phyloP scores from a whole-genome alignment of 2,329 filamentous ascomycete species.

The Arthrobotrys musiformis region DNA sequence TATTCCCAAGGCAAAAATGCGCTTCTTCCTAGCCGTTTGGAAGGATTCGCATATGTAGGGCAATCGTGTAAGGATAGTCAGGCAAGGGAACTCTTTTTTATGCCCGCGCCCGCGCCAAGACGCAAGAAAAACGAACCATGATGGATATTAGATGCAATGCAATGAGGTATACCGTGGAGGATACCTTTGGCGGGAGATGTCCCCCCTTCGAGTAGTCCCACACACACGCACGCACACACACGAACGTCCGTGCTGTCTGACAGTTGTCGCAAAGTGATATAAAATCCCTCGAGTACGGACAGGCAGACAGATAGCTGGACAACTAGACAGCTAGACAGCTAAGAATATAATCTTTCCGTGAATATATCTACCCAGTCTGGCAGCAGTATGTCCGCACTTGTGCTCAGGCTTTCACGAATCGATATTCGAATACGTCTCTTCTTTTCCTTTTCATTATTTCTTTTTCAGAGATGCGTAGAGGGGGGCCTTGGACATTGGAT shows the following conservation, averaged over 20 bases:
- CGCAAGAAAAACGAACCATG: neutral
- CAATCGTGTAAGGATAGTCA: neutral
- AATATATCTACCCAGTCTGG: too few relatives aligned
- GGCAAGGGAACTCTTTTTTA: too few relatives aligned
- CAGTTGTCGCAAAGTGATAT: neutral
- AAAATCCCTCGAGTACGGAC: neutral
- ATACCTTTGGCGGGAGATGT: neutral
- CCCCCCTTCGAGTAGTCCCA: neutral
- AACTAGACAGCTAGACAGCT: too few relatives aligned
- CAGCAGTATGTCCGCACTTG: too few relatives aligned
- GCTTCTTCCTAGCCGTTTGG: conserved; percentile 31
- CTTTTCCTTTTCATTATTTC: too few relatives aligned
- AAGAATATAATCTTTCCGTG: too few relatives aligned
- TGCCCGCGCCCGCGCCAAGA: conserved; percentile 12
- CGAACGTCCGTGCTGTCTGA: conserved; percentile 7
- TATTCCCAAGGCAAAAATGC: neutral
- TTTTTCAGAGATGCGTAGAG: too few relatives aligned
- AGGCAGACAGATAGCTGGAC: too few relatives aligned
- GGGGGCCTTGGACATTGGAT: too few relatives aligned
- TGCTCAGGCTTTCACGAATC: too few relatives aligned
- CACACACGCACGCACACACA: too few relatives aligned
- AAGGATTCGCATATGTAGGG: neutral
- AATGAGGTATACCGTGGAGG: conserved; percentile 13
- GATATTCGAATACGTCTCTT: too few relatives aligned
- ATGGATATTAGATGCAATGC: neutral